These are phyloP conservation scores for Dendrobium huoshanense DNA, from an alignment of 106 monocot genomes.

Conservation along the genomic window DNA sequence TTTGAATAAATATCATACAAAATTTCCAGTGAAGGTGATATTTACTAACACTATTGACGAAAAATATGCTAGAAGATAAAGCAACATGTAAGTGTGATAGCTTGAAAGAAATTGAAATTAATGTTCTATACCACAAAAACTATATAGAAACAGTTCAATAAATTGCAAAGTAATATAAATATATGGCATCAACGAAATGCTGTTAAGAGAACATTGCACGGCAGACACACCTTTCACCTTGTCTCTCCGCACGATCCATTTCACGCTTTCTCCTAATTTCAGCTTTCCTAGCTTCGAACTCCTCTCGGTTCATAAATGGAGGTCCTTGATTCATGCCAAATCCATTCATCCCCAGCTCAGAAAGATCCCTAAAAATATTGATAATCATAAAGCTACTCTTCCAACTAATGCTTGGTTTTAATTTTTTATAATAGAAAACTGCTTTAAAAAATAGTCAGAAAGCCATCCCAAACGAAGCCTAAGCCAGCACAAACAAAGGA, in stretches of 20 bases:
- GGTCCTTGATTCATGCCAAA: conserved; percentile 51
- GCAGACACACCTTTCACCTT: conserved; percentile 46
- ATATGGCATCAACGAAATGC: neutral
- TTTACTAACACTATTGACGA: too few species aligned
- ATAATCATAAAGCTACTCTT: neutral
- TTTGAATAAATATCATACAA: too few species aligned
- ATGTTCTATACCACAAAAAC: too few species aligned
- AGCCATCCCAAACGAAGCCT: too few species aligned
- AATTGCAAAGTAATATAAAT: neutral
- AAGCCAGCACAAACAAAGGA: neutral
- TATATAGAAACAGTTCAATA: neutral
- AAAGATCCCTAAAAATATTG: conserved; percentile 43
- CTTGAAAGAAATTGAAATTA: too few species aligned
- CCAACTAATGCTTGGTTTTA: neutral
- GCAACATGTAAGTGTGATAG: too few species aligned
- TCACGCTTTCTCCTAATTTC: conserved; percentile 54
- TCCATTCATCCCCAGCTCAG: conserved; percentile 49
- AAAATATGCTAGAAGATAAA: too few species aligned
- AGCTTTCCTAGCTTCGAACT: conserved; percentile 62
- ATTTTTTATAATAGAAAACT: too few species aligned
- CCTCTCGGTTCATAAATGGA: conserved; percentile 53
- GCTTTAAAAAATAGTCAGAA: too few species aligned
- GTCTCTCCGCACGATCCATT: conserved; percentile 26
- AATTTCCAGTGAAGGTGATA: too few species aligned
- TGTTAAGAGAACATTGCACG: neutral